Conservation (phyloP, 179 eudicot genomes). For the Silene coronaria region DNA sequence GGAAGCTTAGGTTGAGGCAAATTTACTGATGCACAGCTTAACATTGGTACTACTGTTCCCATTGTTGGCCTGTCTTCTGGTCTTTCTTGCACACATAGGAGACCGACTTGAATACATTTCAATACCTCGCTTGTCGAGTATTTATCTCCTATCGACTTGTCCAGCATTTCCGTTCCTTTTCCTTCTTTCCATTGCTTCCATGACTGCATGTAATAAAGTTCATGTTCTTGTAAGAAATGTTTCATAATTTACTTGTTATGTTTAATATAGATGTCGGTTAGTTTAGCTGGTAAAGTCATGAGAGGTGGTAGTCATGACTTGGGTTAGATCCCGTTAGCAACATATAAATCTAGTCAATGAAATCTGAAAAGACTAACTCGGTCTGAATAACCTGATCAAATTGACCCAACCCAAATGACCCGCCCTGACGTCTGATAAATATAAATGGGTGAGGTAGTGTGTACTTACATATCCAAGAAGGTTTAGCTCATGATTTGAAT, state of each 20-base stretch:
- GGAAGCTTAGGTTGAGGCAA: slow-evolving; percentile 47
- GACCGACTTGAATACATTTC: slow-evolving; percentile 34
- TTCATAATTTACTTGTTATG: no score
- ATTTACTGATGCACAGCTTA: slow-evolving; percentile 34
- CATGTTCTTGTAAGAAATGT: no score
- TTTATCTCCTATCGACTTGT: slow-evolving; percentile 21
- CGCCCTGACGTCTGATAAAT: no score
- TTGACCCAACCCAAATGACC: no score
- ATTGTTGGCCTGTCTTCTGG: slow-evolving; percentile 53
- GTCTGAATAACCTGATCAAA: no score
- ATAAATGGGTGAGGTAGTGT: background rate
- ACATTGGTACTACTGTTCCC: slow-evolving; percentile 41
- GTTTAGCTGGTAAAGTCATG: no score
- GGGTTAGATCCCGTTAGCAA: no score
- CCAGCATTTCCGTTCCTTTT: slow-evolving; percentile 36
- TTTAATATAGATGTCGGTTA: no score
- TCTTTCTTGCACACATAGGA: slow-evolving; percentile 42
- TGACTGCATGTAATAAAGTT: slow-evolving; percentile 23
- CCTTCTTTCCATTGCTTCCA: slow-evolving; percentile 56
- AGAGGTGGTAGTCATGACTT: no score
- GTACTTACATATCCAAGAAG: slow-evolving; percentile 35
- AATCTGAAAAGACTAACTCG: no score
- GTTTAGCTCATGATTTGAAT: slow-evolving; percentile 24
- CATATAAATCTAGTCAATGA: no score
- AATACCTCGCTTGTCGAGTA: slow-evolving; percentile 30